Evolutionary conservation across 2,329 filamentous ascomycete species (phyloP), one percentile per base, ranked within the genome.

Genomic region (Clonostachys byssicola): DNA sequence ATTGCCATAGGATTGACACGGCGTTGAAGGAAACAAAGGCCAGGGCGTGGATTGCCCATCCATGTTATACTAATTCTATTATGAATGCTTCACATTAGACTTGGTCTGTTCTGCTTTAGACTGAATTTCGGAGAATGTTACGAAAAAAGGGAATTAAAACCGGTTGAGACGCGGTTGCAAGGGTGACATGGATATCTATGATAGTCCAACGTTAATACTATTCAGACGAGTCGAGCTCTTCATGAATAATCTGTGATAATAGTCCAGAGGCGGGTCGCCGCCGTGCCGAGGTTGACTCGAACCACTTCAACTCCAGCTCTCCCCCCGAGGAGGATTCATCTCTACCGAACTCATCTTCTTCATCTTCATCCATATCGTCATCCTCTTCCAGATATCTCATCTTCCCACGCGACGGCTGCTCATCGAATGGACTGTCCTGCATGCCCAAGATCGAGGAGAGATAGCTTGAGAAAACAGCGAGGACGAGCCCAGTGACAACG

Each of bases 161-260:
- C 23, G 23, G 23, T 30, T 30, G 9, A 9, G 23, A 30, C 23
- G 3, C 23, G 23, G 23, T 3, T 30, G 4, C 23, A 9, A 30
- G 23, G 8, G 9, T 4, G 23, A 10, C 23, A 30, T 30, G 23
- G 23, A 30, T 30, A 30, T 8, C 23, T 30, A 30, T 30, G 23
- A 30, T 30, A 30, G 23, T 30, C 9, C 23, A 9, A 10, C 23
- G 23, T 30, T 30, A 30, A 30, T 30, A 30, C 23, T 30, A 30
- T 30, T 30, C 23, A 30, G 23, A 30, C 23, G 23, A 30, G 23
- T 30, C 23, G 23, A 30, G 23, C 60, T 89, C 86, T 62, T 88
- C 86, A 48, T 86, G 75, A 51, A 90, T 89, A 0, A 82, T 86
- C 59, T 86, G 81, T 30, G 77, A 74, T 40, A 86, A 65, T 16